A percentile compares a stretch with the other conserved stretches of the same genome.
Conservation (phyloP, 176 grass and related monocot species). For the Saccharum officinarum region DNA sequence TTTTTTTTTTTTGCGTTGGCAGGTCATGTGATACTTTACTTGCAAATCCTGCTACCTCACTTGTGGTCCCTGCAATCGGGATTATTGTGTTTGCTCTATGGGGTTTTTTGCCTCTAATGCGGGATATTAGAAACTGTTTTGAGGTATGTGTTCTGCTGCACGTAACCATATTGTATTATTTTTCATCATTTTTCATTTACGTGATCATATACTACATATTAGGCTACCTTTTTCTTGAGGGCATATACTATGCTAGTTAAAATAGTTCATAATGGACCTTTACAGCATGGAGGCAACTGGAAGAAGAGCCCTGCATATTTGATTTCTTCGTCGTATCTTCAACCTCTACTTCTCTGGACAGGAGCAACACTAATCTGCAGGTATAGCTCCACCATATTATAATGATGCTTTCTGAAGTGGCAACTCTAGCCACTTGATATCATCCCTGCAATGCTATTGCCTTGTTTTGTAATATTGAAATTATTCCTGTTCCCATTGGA, state of each 20-base stretch:
- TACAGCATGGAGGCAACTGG: constrained; percentile 85
- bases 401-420: constrained; percentile 8
- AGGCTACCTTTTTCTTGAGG: background rate
- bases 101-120: constrained; percentile 77
- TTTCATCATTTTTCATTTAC: background rate
- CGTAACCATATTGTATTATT: background rate
- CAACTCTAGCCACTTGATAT: constrained; percentile 24
- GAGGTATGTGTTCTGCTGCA: constrained; percentile 57
- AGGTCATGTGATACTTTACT: constrained; percentile 72
- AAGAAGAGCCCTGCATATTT: constrained; percentile 86
- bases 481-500: background rate
- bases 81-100: constrained; percentile 84
- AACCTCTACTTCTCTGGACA: constrained; percentile 95
- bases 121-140: constrained; percentile 74
- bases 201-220: background rate
- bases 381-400: constrained; percentile 37
- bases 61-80: constrained; percentile 84
- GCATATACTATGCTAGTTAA: background rate
- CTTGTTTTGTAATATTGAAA: background rate
- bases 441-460: background rate
- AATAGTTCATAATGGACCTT: constrained; percentile 38
- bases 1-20: constrained; percentile 29
- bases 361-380: constrained; percentile 85
- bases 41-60: constrained; percentile 53
- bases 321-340: constrained; percentile 83